phyloP scores from a whole-genome alignment of 2,329 filamentous ascomycete genomes.

The Cordyceps fumosorosea region DNA sequence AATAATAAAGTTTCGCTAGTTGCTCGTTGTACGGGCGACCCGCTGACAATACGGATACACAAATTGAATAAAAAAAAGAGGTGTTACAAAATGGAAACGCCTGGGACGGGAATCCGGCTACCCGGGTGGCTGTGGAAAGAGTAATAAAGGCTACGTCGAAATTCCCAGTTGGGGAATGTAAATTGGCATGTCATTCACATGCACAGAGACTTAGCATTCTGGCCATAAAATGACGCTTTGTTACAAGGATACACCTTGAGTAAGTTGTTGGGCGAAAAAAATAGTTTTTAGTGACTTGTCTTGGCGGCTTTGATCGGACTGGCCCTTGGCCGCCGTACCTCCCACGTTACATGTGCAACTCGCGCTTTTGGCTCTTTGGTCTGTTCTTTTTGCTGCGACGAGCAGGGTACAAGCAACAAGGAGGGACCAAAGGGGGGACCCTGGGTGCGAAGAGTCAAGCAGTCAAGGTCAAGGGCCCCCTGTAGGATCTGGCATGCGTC shows the following conservation, averaged over 20 bases:
- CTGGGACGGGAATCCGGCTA: background rate
- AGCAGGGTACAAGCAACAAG: background rate
- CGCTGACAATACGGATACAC: background rate
- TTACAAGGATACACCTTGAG: no score
- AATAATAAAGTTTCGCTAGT: conserved; percentile 1
- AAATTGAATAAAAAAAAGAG: background rate
- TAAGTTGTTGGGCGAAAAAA: background rate
- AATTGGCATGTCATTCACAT: no score
- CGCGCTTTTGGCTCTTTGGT: background rate
- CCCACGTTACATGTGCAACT: background rate
- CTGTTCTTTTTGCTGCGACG: background rate
- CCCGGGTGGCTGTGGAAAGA: background rate
- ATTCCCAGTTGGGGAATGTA: background rate
- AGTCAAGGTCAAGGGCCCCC: no score
- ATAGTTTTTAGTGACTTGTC: background rate
- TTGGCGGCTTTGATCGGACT: background rate
- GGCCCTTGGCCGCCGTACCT: background rate
- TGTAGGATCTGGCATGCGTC: background rate
- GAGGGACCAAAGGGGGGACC: background rate
- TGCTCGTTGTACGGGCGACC: background rate
- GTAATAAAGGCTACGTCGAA: background rate
- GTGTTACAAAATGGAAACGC: background rate
- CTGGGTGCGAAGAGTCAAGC: background rate
- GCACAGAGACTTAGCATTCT: no score
- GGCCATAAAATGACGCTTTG: no score